phyloP scores from a whole-genome alignment of 2,329 filamentous ascomycete species.

The Clarireedia hainanense region DNA sequence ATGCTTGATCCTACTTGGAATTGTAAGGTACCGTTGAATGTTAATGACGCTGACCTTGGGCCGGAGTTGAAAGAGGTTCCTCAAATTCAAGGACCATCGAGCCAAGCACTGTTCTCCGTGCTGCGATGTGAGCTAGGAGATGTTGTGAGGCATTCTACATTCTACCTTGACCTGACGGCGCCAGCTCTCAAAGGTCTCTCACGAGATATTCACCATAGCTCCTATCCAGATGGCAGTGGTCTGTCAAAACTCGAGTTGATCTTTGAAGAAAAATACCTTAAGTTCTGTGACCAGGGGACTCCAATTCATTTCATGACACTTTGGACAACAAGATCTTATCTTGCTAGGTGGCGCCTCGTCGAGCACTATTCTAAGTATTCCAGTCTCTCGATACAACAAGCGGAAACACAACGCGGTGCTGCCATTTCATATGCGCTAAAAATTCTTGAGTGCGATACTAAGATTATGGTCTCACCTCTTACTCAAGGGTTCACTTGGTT shows the following conservation, averaged over 20 bases:
- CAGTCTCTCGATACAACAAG: constrained; percentile 17
- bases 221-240: constrained; percentile 9
- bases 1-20: constrained; percentile 39
- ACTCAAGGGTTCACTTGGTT: constrained; percentile 29
- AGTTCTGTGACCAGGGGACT: constrained; percentile 34
- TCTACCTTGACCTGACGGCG: constrained; percentile 19
- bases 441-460: constrained; percentile 30
- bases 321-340: constrained; percentile 19
- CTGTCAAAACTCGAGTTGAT: constrained; percentile 30
- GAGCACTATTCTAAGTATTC: constrained; percentile 20
- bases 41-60: constrained; percentile 54
- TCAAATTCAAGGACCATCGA: constrained; percentile 41
- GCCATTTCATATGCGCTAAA: constrained; percentile 26
- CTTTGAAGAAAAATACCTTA: constrained; percentile 36
- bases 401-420: constrained; percentile 25
- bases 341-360: constrained; percentile 25
- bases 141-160: constrained; percentile 21
- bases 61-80: constrained; percentile 48
- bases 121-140: constrained; percentile 50
- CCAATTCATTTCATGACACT: constrained; percentile 31
- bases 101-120: constrained; percentile 53
- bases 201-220: constrained; percentile 10
- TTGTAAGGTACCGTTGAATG: constrained; percentile 50
- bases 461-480: constrained; percentile 24
- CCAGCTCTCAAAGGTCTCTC: constrained; percentile 18